phyloP scores from a whole-genome alignment of 2,329 filamentous ascomycete genomes.

The Verticillium nonalfalfae region DNA sequence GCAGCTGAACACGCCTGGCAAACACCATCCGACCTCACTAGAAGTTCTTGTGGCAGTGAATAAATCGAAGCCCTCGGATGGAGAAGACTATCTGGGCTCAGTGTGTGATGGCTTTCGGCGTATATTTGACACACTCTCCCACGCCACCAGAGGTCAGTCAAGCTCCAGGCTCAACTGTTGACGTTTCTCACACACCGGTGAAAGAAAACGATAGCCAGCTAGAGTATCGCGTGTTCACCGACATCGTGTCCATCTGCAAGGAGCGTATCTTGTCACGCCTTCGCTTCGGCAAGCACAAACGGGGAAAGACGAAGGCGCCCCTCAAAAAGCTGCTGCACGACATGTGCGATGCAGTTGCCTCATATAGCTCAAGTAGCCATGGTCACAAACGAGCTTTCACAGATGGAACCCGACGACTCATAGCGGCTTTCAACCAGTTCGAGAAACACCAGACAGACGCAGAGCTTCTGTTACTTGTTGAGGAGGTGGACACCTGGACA shows the following conservation, averaged over 20 bases:
- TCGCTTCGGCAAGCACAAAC: conserved; percentile 10
- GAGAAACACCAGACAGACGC: conserved; percentile 14
- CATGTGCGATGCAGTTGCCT: not conserved
- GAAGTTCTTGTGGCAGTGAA: conserved; percentile 25
- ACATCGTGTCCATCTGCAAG: conserved; percentile 24
- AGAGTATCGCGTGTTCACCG: conserved; percentile 15
- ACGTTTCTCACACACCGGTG: not conserved
- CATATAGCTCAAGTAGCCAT: not conserved
- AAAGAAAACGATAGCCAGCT: not conserved
- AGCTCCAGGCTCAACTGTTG: no score
- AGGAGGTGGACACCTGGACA: conserved; percentile 19
- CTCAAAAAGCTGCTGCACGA: conserved; percentile 1
- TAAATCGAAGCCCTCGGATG: conserved; percentile 11
- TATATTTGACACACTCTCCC: conserved; percentile 12
- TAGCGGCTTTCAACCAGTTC: conserved; percentile 18
- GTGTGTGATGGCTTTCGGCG: conserved; percentile 8
- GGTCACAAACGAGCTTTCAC: conserved; percentile 6
- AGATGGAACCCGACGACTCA: conserved; percentile 12
- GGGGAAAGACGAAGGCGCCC: conserved; percentile 8
- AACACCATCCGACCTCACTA: conserved; percentile 6
- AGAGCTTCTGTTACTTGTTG: conserved; percentile 18
- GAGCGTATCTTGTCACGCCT: conserved; percentile 20
- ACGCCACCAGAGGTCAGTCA: conserved; percentile 2
- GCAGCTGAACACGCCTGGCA: conserved; percentile 8
- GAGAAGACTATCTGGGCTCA: conserved; percentile 11